phyloP scores from a whole-genome alignment of 108 stramenopile genomes.

The Discostella stelligeroides region DNA sequence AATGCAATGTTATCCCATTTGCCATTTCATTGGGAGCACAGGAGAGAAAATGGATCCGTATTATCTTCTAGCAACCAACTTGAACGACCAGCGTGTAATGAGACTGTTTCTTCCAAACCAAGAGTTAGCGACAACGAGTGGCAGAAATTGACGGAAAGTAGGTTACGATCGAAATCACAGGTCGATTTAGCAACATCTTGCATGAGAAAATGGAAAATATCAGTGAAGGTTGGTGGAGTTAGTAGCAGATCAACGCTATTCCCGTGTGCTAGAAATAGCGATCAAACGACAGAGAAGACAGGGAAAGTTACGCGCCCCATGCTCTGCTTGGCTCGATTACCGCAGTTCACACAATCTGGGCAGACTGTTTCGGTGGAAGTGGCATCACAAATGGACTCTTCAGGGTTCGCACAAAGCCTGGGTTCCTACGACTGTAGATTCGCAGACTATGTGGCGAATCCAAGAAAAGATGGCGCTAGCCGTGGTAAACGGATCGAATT shows the following conservation, averaged over 20 bases:
- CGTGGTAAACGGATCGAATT: slow-evolving; percentile 38
- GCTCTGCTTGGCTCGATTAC: slow-evolving; percentile 36
- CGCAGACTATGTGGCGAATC: slow-evolving; percentile 27
- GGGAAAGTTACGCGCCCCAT: slow-evolving; percentile 43
- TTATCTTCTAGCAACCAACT: background rate
- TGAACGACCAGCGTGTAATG: slow-evolving; percentile 6
- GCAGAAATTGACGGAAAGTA: slow-evolving; percentile 17
- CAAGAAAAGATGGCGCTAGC: slow-evolving; percentile 35
- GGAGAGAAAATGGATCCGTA: background rate
- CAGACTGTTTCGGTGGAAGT: slow-evolving; percentile 34
- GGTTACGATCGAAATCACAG: slow-evolving; percentile 23
- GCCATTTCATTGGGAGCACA: slow-evolving; percentile 34
- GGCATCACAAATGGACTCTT: slow-evolving; percentile 40
- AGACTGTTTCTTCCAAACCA: background rate
- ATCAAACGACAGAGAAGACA: slow-evolving; percentile 16
- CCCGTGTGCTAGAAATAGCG: slow-evolving; percentile 12
- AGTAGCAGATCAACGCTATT: slow-evolving; percentile 52
- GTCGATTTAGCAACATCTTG: slow-evolving; percentile 33
- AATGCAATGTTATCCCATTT: slow-evolving; percentile 33
- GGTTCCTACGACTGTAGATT: slow-evolving; percentile 73
- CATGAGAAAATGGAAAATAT: slow-evolving; percentile 42
- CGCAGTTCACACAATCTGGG: slow-evolving; percentile 37
- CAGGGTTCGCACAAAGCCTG: slow-evolving; percentile 50
- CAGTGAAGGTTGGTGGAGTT: slow-evolving; percentile 46
- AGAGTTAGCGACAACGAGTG: slow-evolving; percentile 10